phyloP scores from a whole-genome alignment of 768 basidiomycete species.

The Podaxis mareebaensis region DNA sequence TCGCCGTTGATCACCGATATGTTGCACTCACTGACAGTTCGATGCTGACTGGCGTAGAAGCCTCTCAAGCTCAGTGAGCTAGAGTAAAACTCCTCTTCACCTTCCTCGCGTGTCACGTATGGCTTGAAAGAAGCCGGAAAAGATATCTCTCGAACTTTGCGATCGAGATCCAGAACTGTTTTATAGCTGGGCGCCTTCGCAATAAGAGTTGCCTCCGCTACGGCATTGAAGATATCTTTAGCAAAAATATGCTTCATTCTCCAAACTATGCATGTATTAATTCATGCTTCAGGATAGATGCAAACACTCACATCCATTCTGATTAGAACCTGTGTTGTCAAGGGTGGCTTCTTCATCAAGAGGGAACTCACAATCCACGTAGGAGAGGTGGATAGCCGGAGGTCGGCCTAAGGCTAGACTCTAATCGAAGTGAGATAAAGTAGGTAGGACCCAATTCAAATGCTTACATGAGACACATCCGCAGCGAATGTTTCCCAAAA shows the following conservation, averaged over 20 bases:
- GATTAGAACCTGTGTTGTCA: conserved; percentile 42
- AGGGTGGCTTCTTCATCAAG: conserved; percentile 52
- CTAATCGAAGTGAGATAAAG: conserved; percentile 27
- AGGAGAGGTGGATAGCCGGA: conserved; percentile 57
- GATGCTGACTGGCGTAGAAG: conserved; percentile 57
- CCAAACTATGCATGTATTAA: conserved; percentile 43
- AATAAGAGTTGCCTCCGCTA: conserved; percentile 48
- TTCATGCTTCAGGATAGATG: neutral
- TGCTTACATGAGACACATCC: conserved; percentile 52
- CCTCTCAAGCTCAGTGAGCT: conserved; percentile 51
- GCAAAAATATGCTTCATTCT: conserved; percentile 56
- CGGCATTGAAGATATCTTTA: conserved; percentile 47
- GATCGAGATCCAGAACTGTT: conserved; percentile 51
- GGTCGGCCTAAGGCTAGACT: conserved; percentile 61
- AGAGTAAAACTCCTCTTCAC: conserved; percentile 47
- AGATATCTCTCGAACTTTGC: conserved; percentile 46
- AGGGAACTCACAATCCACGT: conserved; percentile 64
- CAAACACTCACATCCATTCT: conserved; percentile 48
- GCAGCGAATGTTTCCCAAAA: conserved; percentile 74
- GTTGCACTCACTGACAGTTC: conserved; percentile 53
- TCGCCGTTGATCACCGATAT: neutral
- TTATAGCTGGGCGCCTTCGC: conserved; percentile 48
- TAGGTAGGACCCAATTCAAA: neutral
- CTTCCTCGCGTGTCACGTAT: conserved; percentile 43
- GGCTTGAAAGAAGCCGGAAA: conserved; percentile 49